Conservation (phyloP, 257 asterid species). For the Jacaranda copaia region DNA sequence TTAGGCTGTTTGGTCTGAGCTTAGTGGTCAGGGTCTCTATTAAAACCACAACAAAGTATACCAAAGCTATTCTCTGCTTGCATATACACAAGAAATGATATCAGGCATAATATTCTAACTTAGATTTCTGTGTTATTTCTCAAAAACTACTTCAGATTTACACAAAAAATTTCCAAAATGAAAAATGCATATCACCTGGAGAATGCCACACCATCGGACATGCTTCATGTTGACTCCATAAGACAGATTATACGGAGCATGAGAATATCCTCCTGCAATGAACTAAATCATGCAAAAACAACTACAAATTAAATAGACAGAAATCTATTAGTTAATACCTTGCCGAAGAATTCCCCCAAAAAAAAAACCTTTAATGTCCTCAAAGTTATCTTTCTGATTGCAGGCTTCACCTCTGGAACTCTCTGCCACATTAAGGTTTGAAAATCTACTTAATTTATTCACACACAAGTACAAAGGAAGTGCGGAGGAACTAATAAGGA, state of each 20-base stretch:
- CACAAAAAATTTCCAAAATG: background rate
- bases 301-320: too few species aligned
- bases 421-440: slow-evolving; percentile 51
- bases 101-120: background rate
- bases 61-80: slow-evolving; percentile 90
- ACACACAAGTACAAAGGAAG: too few species aligned
- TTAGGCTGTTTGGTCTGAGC: slow-evolving; percentile 63
- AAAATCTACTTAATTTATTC: background rate
- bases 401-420: slow-evolving; percentile 54
- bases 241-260: slow-evolving; percentile 67
- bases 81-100: slow-evolving; percentile 16
- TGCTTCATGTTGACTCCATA: slow-evolving; percentile 84
- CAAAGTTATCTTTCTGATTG: slow-evolving; percentile 60
- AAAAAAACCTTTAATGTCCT: slow-evolving; percentile 86
- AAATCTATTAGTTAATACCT: slow-evolving; percentile 49
- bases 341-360: slow-evolving; percentile 88
- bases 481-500: background rate
- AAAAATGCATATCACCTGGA: slow-evolving; percentile 58
- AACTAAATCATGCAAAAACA: background rate
- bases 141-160: background rate
- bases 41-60: slow-evolving; percentile 75
- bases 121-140: background rate
- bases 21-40: slow-evolving; percentile 76
- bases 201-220: slow-evolving; percentile 87
- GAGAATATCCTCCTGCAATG: slow-evolving; percentile 85